A percentile compares a stretch with the other conserved stretches of the same genome.
Evolutionary conservation across 2,329 filamentous ascomycete species (phyloP).

Genomic region (Trichoderma afroharzianum): DNA sequence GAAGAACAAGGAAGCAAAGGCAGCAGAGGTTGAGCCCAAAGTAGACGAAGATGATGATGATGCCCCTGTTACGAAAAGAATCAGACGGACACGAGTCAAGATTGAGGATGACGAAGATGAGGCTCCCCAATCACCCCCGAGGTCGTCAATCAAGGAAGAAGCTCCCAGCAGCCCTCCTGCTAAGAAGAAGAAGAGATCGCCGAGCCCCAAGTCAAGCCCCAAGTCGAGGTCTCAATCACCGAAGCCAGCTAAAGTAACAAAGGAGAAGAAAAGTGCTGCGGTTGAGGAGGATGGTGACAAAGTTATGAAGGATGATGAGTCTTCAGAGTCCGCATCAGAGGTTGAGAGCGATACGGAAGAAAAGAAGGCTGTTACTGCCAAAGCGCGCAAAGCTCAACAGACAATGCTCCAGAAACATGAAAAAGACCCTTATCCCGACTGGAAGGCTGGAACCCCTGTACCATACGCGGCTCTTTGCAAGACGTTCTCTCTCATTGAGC

Average conservation of each 20-base stretch:
- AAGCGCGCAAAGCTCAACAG: slow-evolving; percentile 77
- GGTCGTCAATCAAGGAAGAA: slow-evolving; percentile 20
- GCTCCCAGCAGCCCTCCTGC: slow-evolving; percentile 14
- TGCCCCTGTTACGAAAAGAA: slow-evolving; percentile 58
- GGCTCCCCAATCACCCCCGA: slow-evolving; percentile 34
- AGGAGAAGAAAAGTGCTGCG: slow-evolving; percentile 28
- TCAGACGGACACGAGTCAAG: slow-evolving; percentile 44
- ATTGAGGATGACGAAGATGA: slow-evolving; percentile 52
- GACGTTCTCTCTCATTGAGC: slow-evolving; percentile 90
- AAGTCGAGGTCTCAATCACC: slow-evolving; percentile 20
- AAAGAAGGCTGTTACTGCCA: slow-evolving; percentile 68
- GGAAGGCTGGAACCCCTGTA: slow-evolving; percentile 82
- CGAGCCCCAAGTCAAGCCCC: slow-evolving; percentile 26
- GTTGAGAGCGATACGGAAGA: slow-evolving; percentile 51
- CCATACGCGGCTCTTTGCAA: slow-evolving; percentile 93
- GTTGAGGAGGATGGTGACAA: slow-evolving; percentile 13
- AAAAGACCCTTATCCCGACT: slow-evolving; percentile 90
- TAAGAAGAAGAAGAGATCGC: slow-evolving; percentile 23
- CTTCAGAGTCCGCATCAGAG: slow-evolving; percentile 35
- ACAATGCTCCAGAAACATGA: slow-evolving; percentile 63
- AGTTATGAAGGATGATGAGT: slow-evolving; percentile 21
- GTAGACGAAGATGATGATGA: slow-evolving; percentile 53
- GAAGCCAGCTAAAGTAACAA: slow-evolving; percentile 22
- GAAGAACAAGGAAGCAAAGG: not conserved
- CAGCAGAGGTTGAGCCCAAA: slow-evolving; percentile 26